Evolutionary conservation across 2,329 filamentous ascomycete species (phyloP), one percentile per base, ranked within the genome.

Genomic region (Ascochyta koolunga): DNA sequence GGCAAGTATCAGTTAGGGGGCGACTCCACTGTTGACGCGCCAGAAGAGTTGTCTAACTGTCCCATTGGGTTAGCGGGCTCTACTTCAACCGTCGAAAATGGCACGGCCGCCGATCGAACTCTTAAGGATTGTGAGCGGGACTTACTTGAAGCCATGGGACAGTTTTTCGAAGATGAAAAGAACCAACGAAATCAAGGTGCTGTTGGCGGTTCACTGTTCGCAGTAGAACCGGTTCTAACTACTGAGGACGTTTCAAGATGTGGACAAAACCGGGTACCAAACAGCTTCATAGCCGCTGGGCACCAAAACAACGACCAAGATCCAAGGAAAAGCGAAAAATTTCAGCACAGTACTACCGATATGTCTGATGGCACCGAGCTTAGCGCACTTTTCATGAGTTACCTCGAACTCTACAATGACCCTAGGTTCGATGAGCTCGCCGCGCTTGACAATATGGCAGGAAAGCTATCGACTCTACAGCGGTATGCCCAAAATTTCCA

Each of bases 381-480:
- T 22, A 25, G 21, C 36, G 19, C 46, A 9, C 51, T 50, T 7
- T 50, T 54, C 36, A 36, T 37, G 21, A 45, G 29, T 36, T 54
- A 54, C 36, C 35, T 54, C 4, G 40, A 45, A 3, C 44, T 35
- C 11, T 40, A 46, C 29, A 21, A 19, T n/a, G 45, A 54, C 3
- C 51, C 45, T 2, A 6, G 36, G 11, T 54, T 36, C 31, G 29
- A 50, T 5, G 51, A 54, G 31, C 40, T 50, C 25, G 25, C 24
- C 3, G 51, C 40, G 10, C 51, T 54, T 8, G 21, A 35, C 4
- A 43, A 15, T 13, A 36, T 54, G 4, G 31, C 29, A 11, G 22
- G 22, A 13, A 46, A 50, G 24, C 22, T 41, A n/a, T 44, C 45
- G 1, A 4, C 27, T 16, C 40, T 50, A 3, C 10, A 36, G 19